phyloP scores from a whole-genome alignment of 208 protist species.

The Porcisia hertigi region DNA sequence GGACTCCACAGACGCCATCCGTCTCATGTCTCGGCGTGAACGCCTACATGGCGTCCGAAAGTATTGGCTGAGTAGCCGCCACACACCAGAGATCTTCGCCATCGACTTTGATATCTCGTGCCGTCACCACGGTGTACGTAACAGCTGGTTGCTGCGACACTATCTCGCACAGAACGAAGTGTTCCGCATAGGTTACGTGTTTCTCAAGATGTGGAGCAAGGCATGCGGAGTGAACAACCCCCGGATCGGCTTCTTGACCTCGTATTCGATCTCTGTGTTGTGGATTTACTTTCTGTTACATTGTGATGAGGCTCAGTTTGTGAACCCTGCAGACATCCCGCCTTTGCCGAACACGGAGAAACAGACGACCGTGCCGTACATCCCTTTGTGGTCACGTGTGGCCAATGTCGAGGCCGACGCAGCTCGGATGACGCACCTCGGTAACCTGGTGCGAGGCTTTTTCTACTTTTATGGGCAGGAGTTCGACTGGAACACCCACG shows the following conservation, averaged over 20 bases:
- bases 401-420: background rate
- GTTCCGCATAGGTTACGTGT: constrained; percentile 62
- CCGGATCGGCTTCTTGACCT: constrained; percentile 68
- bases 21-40: constrained; percentile 38
- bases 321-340: constrained; percentile 39
- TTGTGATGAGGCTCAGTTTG: constrained; percentile 34
- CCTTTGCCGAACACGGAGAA: constrained; percentile 19
- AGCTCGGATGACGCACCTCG: constrained; percentile 24
- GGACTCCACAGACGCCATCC: constrained; percentile 35
- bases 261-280: constrained; percentile 73
- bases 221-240: constrained; percentile 75
- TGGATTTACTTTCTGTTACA: constrained; percentile 80
- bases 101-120: constrained; percentile 86
- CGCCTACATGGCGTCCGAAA: constrained; percentile 24
- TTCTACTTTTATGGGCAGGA: constrained; percentile 58
- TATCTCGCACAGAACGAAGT: constrained; percentile 61
- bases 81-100: constrained; percentile 64
- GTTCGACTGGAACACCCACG: constrained; percentile 56
- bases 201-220: constrained; percentile 88
- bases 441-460: constrained; percentile 45
- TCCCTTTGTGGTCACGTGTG: constrained; percentile 48
- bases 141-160: constrained; percentile 76
- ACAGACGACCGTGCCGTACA: constrained; percentile 41
- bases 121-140: constrained; percentile 67
- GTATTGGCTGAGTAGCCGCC: constrained; percentile 31